These are phyloP conservation scores for Rosellinia necatrix DNA, from an alignment of 2,329 filamentous ascomycete genomes.

Conservation along the genomic window DNA sequence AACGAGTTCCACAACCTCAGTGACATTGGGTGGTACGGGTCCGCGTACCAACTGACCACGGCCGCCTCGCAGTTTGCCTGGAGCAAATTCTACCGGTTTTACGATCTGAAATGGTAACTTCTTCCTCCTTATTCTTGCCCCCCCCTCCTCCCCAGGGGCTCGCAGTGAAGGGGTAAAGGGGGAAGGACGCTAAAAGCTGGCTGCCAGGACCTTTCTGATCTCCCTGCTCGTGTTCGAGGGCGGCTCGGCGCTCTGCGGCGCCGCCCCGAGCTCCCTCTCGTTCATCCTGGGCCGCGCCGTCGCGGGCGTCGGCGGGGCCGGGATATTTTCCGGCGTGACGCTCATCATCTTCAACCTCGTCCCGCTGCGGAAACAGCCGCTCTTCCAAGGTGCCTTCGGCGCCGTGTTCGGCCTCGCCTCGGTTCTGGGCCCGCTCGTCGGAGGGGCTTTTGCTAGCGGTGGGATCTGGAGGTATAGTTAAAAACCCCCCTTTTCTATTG, in stretches of 20 bases:
- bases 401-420: neutral
- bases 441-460: constrained; percentile 36
- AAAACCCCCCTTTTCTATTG: too few species aligned
- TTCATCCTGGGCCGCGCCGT: constrained; percentile 45
- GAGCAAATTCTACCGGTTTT: too few species aligned
- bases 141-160: too few species aligned
- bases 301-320: constrained; percentile 44
- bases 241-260: constrained; percentile 41
- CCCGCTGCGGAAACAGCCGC: neutral
- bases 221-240: constrained; percentile 43
- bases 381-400: neutral
- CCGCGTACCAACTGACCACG: constrained; percentile 41
- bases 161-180: too few species aligned
- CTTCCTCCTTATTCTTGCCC: too few species aligned
- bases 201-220: constrained; percentile 36
- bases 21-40: constrained; percentile 51
- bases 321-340: constrained; percentile 42
- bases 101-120: too few species aligned
- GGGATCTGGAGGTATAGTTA: constrained; percentile 43
- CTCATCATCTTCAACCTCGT: constrained; percentile 36
- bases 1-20: constrained; percentile 42
- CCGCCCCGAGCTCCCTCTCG: neutral
- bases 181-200: too few species aligned
- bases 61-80: constrained; percentile 36
- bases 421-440: constrained; percentile 1